Base-by-base conservation (phyloP, 2,329 filamentous ascomycete species). In the Amesomyces nigricolor region DNA sequence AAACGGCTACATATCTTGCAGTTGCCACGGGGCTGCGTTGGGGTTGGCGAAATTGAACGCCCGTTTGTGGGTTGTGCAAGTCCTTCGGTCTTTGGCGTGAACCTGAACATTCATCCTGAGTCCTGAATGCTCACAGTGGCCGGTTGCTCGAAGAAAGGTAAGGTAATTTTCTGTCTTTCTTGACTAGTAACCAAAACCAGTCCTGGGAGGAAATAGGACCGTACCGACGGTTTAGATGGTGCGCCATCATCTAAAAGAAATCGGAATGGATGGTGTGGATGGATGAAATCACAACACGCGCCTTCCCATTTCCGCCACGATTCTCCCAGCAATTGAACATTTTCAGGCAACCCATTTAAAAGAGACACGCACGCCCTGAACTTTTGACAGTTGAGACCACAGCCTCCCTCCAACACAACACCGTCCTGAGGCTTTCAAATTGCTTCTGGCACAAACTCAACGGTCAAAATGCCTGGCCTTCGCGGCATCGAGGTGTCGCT, bases 401-500 rank as follows among this genome's bases (percentile, higher is more conserved):
- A 29, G 8, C 4, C 13, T 10, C 17, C 35, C n/a, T 9, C 17
- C 29, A 47, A 29, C 22, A 45, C 43, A 32, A 17, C 38, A 13
- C 22, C 32, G 8, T 10, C 19, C 22, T 14, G 39, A 38, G 26
- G 30, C 19, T 46, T 22, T 35, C 16, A 9, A 11, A 14, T 17
- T 10, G 19, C 38, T 30, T 2, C 7, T 5, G 8, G 29, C 38
- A 1, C 26, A 16, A n/a, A 26, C 9, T 10, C 17, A 50, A 26
- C 5, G 8, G 8, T 7, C 51, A 61, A 55, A 13, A 81, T 81
- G 78, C 78, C 78, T 14, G 73, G 65, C 55, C 73, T 80, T 51
- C 73, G 75, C 22, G 77, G 76, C 9, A 69, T 81, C 50, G 72
- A 78, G 29, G 56, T 81, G 22, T 74, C 72, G 2, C 64, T 81